Evolutionary conservation across 164 flowering plant species (phyloP).

Genomic region (Sextonia rubra): DNA sequence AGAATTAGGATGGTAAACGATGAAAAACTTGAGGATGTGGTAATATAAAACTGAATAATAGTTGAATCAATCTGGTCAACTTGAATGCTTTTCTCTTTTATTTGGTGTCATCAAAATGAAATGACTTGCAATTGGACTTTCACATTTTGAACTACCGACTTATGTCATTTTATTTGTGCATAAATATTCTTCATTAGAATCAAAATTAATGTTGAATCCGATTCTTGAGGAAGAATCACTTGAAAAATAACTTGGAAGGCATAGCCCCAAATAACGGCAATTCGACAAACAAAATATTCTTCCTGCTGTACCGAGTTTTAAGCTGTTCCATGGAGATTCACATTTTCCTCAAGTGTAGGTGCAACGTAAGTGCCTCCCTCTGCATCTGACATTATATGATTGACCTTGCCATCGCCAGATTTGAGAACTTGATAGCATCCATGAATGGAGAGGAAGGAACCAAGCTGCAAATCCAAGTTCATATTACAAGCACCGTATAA

Average conservation of each 20-base stretch:
- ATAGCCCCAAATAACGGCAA: conserved; percentile 64
- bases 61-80: no score
- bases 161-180: no score
- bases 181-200: no score
- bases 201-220: no score
- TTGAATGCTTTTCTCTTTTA: no score
- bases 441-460: conserved; percentile 59
- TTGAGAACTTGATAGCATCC: conserved; percentile 64
- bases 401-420: conserved; percentile 35
- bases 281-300: conserved; percentile 23
- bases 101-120: no score
- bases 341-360: conserved; percentile 19
- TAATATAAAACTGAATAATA: no score
- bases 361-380: conserved; percentile 13
- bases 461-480: conserved; percentile 48
- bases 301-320: conserved; percentile 20
- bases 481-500: conserved; percentile 12
- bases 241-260: conserved; percentile 69
- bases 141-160: no score
- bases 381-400: conserved; percentile 20
- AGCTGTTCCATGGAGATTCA: conserved; percentile 11
- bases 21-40: no score
- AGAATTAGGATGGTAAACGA: no score
- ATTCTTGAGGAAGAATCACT: no score
- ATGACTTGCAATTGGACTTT: no score